Conservation (phyloP, 2,329 filamentous ascomycete genomes). For the Byssothecium circinans region DNA sequence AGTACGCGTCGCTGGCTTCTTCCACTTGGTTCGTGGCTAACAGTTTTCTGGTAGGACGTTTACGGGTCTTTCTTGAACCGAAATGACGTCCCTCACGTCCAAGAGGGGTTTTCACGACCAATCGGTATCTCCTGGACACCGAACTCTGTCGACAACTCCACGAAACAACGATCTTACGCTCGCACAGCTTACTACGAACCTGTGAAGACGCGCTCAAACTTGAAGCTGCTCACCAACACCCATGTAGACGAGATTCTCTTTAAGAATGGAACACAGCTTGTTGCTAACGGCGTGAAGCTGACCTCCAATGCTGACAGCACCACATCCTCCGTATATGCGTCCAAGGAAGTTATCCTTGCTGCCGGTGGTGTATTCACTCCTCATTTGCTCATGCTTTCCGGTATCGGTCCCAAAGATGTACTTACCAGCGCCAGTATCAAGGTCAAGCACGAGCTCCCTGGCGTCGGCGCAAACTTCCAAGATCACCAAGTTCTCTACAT, state of each 20-base stretch:
- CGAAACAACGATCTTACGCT: conserved; percentile 38
- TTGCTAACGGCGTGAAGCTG: conserved; percentile 7
- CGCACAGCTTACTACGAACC: conserved; percentile 33
- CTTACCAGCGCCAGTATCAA: conserved; percentile 25
- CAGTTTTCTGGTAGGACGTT: conserved; percentile 11
- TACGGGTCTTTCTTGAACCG: neutral
- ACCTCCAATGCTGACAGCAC: conserved; percentile 1
- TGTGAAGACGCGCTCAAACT: conserved; percentile 23
- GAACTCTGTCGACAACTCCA: conserved; percentile 17
- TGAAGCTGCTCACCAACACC: conserved; percentile 23
- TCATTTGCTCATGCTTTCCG: conserved; percentile 49
- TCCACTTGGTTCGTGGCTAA: neutral
- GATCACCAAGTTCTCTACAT: conserved; percentile 30
- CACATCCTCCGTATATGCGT: conserved; percentile 19
- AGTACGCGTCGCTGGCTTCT: neutral
- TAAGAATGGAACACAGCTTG: conserved; percentile 2
- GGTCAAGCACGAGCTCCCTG: conserved; percentile 30
- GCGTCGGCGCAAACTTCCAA: conserved; percentile 40
- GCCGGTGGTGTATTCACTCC: conserved; percentile 60
- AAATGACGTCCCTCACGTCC: conserved; percentile 8
- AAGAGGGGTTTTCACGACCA: conserved; percentile 17
- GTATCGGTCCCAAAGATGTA: conserved; percentile 29
- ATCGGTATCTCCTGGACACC: conserved; percentile 32
- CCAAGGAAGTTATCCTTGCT: conserved; percentile 60
- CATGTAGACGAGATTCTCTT: conserved; percentile 31